A percentile compares a stretch with the other conserved stretches of the same genome.
These are phyloP conservation scores for Xylaria palmicola DNA, from an alignment of 495 filamentous ascomycete genomes.

Conservation along the genomic window DNA sequence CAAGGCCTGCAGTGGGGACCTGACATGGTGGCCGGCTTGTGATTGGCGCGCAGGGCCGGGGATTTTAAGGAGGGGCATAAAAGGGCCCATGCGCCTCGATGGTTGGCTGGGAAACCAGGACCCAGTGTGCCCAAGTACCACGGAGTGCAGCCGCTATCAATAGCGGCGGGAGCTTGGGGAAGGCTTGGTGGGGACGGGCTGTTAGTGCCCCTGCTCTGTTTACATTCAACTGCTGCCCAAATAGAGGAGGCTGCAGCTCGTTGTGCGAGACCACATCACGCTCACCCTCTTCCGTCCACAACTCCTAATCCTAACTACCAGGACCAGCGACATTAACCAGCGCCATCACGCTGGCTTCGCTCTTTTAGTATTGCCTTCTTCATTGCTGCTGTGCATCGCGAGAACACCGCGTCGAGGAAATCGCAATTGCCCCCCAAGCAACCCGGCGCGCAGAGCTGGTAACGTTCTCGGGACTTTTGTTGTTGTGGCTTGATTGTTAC, in stretches of 20 bases:
- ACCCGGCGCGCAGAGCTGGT: slow-evolving; percentile 7
- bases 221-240: slow-evolving; percentile 18
- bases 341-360: background rate
- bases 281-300: background rate
- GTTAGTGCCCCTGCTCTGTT: slow-evolving; percentile 19
- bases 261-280: slow-evolving; percentile 1
- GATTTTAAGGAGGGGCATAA: slow-evolving; percentile 2
- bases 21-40: no score
- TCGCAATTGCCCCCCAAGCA: background rate
- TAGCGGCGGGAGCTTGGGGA: slow-evolving; percentile 17
- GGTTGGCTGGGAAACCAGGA: slow-evolving; percentile 8
- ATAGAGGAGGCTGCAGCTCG: slow-evolving; percentile 12
- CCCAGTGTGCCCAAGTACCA: background rate
- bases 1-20: background rate
- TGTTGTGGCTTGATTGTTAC: slow-evolving; percentile 1
- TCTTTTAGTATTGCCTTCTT: slow-evolving; percentile 18
- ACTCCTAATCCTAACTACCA: background rate
- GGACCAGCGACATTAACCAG: slow-evolving; percentile 1
- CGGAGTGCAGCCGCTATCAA: background rate
- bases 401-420: background rate
- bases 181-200: background rate
- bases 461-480: background rate
- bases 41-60: background rate
- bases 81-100: background rate
- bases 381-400: slow-evolving; percentile 9